Percentiles rank a stretch among this genome's conserved stretches.
Conservation (phyloP, 2,329 filamentous ascomycete species). For the Cadophora sp. region DNA sequence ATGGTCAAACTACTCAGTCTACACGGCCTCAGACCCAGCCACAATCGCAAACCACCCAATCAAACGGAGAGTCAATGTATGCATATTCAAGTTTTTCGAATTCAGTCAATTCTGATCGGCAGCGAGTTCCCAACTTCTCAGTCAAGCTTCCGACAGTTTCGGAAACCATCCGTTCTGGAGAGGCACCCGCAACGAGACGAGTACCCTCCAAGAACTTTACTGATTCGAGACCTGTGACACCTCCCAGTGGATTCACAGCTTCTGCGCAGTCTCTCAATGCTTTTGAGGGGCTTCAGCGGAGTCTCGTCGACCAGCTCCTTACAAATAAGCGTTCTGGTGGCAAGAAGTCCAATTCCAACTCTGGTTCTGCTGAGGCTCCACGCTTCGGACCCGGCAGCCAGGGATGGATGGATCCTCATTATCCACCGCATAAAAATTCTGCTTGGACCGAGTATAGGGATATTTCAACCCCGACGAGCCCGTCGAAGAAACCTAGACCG, state of each 20-base stretch:
- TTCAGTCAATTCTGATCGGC: conserved; percentile 4
- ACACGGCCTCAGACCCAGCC: conserved; percentile 20
- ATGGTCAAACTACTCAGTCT: conserved; percentile 33
- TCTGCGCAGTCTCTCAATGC: conserved; percentile 31
- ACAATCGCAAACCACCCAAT: not conserved
- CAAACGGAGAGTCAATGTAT: conserved; percentile 41
- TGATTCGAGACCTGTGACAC: conserved; percentile 21
- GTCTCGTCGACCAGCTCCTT: conserved; percentile 35
- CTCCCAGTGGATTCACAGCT: conserved; percentile 42
- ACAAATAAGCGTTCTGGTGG: conserved; percentile 30
- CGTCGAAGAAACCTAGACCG: conserved; percentile 31
- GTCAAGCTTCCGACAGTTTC: conserved; percentile 32
- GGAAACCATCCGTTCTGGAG: conserved; percentile 10
- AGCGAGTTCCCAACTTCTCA: conserved; percentile 12
- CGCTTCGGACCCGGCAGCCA: conserved; percentile 9
- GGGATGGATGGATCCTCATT: conserved; percentile 14
- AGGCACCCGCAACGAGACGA: not conserved
- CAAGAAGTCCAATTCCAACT: conserved; percentile 16
- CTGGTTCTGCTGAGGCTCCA: conserved; percentile 13
- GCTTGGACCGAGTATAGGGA: conserved; percentile 26
- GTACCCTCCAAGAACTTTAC: conserved; percentile 23
- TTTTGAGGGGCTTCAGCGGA: conserved; percentile 34
- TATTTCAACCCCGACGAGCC: conserved; percentile 24
- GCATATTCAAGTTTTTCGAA: conserved; percentile 26
- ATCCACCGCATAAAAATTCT: conserved; percentile 8